A percentile compares a stretch with the other conserved stretches of the same genome.
These are phyloP conservation scores for Microsporum canis DNA, from an alignment of 2,329 filamentous ascomycete species.

Conservation along the genomic window DNA sequence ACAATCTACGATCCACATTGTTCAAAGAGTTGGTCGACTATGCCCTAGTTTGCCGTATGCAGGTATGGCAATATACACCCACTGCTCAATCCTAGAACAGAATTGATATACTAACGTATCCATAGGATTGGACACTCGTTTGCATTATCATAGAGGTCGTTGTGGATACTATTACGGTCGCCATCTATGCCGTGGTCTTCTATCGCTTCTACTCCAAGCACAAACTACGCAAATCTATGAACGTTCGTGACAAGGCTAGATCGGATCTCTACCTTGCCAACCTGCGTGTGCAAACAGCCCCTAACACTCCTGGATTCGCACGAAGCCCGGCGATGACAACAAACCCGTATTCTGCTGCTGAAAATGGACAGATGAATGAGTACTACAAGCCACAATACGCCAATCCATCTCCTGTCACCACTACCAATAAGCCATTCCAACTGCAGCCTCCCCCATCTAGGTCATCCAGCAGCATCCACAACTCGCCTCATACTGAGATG, in stretches of 20 bases:
- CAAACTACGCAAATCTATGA: conserved; percentile 92
- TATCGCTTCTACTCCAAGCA: conserved; percentile 97
- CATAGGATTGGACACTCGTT: conserved; percentile 81
- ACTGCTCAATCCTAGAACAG: conserved; percentile 17
- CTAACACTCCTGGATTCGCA: conserved; percentile 84
- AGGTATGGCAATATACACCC: conserved; percentile 41
- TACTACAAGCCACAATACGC: conserved; percentile 39
- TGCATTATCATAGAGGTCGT: conserved; percentile 97
- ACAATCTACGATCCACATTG: conserved; percentile 68
- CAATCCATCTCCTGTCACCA: conserved; percentile 47
- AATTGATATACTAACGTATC: conserved; percentile 2
- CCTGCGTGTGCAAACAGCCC: conserved; percentile 72
- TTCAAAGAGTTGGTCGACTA: conserved; percentile 78
- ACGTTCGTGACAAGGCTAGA: conserved; percentile 82
- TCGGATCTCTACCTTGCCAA: conserved; percentile 90
- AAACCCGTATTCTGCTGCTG: conserved; percentile 39
- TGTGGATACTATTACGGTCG: conserved; percentile 79
- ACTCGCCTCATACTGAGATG: conserved; percentile 53
- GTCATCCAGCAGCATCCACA: conserved; percentile 42
- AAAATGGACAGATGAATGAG: conserved; percentile 37
- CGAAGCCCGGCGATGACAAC: conserved; percentile 49
- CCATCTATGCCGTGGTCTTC: conserved; percentile 88
- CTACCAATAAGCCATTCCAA: conserved; percentile 56
- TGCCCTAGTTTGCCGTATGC: conserved; percentile 77
- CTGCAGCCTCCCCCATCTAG: conserved; percentile 75